Percentiles rank a stretch among this genome's conserved stretches.
phyloP scores from a whole-genome alignment of 345 rosid genomes.

The Eucalyptus decipiens region DNA sequence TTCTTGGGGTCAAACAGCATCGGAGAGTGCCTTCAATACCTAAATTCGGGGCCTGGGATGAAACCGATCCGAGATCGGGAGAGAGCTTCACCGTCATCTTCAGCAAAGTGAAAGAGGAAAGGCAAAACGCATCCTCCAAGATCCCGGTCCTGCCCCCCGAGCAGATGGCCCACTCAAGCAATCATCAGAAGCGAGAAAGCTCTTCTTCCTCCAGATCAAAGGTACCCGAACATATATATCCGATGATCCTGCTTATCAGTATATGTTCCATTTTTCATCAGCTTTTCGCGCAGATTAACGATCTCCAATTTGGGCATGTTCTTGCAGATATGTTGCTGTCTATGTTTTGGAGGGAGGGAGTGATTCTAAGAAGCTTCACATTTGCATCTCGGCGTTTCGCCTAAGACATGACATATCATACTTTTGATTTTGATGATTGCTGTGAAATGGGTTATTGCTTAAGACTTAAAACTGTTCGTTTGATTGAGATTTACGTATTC shows the following conservation, averaged over 20 bases:
- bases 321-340: constrained; percentile 23
- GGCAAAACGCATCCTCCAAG: constrained; percentile 5
- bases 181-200: not conserved
- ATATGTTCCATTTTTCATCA: not conserved
- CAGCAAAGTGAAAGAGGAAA: constrained; percentile 39
- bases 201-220: constrained; percentile 1
- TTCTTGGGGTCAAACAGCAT: constrained; percentile 6
- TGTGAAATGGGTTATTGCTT: not conserved
- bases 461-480: not conserved
- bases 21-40: constrained; percentile 27
- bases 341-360: not conserved
- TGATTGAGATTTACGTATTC: not conserved
- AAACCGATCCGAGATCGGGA: constrained; percentile 32
- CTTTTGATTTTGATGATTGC: not conserved
- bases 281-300: not conserved
- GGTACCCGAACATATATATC: not conserved
- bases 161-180: not conserved
- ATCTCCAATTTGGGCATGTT: not conserved
- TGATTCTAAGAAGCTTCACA: not conserved
- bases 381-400: not conserved
- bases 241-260: not conserved
- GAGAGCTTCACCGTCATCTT: constrained; percentile 34
- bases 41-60: constrained; percentile 56
- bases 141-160: not conserved
- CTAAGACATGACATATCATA: not conserved